Percentiles rank a stretch among this genome's conserved stretches.
Evolutionary conservation across 129 eudicot species (phyloP).

Genomic region (Flaveria bidentis): DNA sequence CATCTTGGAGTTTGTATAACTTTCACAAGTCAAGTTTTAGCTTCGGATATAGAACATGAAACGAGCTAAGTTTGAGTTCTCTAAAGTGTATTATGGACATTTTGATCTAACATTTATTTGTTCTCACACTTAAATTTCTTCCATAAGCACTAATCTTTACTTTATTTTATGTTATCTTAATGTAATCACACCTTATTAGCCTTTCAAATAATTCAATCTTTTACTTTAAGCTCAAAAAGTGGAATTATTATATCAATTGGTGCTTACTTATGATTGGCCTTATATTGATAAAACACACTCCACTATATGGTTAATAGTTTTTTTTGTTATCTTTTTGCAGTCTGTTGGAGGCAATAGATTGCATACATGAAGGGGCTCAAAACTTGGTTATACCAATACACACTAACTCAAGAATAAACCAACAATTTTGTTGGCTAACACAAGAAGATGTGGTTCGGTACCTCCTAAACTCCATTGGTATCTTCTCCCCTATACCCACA

Average conservation of each 20-base stretch:
- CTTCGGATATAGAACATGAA: no score
- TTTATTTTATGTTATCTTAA: constrained; percentile 18
- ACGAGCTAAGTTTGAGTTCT: no score
- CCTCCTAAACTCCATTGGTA: constrained; percentile 69
- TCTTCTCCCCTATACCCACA: constrained; percentile 71
- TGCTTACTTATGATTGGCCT: constrained; percentile 7
- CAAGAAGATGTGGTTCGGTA: constrained; percentile 86
- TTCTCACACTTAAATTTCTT: not conserved
- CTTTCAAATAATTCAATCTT: constrained; percentile 6
- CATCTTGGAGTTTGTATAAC: not conserved
- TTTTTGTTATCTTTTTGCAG: constrained; percentile 36
- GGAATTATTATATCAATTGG: not conserved
- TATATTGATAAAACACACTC: not conserved
- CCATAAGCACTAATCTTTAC: not conserved
- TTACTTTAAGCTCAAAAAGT: constrained; percentile 24
- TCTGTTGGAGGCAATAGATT: constrained; percentile 74
- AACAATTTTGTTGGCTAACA: constrained; percentile 66
- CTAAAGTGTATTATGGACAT: no score
- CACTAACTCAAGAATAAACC: constrained; percentile 36
- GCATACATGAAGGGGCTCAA: constrained; percentile 84
- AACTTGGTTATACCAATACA: constrained; percentile 73
- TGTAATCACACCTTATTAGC: not conserved
- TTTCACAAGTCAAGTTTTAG: not conserved
- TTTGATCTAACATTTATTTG: no score
- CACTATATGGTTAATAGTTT: not conserved